Base-by-base conservation (phyloP, 2,329 filamentous ascomycete species). In the Ophiostoma ulmi region DNA sequence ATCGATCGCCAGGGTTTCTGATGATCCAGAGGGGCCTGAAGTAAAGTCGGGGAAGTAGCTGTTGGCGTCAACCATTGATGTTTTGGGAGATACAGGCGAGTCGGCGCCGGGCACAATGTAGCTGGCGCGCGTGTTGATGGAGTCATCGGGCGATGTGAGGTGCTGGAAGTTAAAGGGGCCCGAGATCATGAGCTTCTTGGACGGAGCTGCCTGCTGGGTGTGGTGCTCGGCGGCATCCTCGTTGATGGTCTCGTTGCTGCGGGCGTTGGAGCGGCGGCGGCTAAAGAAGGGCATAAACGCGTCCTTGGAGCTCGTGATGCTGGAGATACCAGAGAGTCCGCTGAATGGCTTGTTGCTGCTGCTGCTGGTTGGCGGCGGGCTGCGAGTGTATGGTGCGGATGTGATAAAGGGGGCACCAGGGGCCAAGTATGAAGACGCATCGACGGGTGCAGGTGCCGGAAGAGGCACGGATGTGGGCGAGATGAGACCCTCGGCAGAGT, bases 131-230 rank as follows among this genome's bases (percentile, higher is more conserved):
- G 22, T 13, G 66, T 31, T 52, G 22, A 26, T 36, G 35, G 26
- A 20, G 39, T 87, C 83, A 66, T 83, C 83, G 14, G 82, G 80
- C 76, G 89, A 87, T 4, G 85, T 83, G 44, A 90, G 81, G 77
- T 90, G 88, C 76, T 89, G 87, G 72, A 90, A 90, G 79, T 90
- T 89, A 78, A 88, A 90, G 2, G 88, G 88, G 0, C 81, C 84
- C 0, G 88, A 90, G 70, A 90, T 90, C 70, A 84, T 83, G 68
- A 84, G 76, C 73, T 69, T 55, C 67, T 69, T 68, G 22, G n/a
- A 36, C 13, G 6, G 20, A 14, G 26, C 38, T 38, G 35, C 38
- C 38, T 36, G 35, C n/a, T 38, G 52, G 22, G 36, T 41, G 10
- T 67, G 36, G 65, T 14, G 5, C 26, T 48, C 48, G 26, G 39